These are phyloP conservation scores for Zygotorulaspora danielsina DNA, from an alignment of 805 yeast species.

Conservation along the genomic window DNA sequence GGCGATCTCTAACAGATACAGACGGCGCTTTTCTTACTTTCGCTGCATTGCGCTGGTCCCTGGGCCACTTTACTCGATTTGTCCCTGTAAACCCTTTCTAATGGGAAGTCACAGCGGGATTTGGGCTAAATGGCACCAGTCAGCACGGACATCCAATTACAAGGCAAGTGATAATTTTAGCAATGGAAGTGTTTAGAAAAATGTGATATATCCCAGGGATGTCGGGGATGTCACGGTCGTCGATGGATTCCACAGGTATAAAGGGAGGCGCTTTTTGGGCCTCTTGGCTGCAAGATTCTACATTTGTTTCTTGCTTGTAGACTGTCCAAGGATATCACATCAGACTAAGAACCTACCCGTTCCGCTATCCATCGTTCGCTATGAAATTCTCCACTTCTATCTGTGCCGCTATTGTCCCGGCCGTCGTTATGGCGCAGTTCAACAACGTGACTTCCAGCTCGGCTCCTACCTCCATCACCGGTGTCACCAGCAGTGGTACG, in stretches of 20 bases:
- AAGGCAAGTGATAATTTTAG: no score
- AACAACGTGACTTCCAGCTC: slow-evolving; percentile 4
- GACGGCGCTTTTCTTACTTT: no score
- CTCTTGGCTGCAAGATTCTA: neutral
- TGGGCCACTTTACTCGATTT: no score
- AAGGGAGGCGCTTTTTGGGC: neutral
- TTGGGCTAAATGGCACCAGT: no score
- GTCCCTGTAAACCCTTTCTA: no score
- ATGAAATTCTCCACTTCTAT: slow-evolving; percentile 14
- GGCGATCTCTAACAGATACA: no score
- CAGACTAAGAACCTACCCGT: no score
- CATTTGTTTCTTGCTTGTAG: neutral
- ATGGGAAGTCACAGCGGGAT: no score
- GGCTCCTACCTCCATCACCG: neutral
- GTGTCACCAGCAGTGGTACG: neutral
- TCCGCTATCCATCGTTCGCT: neutral
- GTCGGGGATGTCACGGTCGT: neutral
- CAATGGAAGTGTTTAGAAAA: neutral
- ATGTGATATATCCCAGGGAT: neutral
- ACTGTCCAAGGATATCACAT: neutral
- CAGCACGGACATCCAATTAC: no score
- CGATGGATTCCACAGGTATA: neutral
- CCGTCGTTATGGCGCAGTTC: slow-evolving; percentile 13
- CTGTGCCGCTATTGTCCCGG: slow-evolving; percentile 6
- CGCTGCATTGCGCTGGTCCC: neutral